Evolutionary conservation across 169 alveolate species (phyloP).

Genomic region (Plasmodium blacklocki): DNA sequence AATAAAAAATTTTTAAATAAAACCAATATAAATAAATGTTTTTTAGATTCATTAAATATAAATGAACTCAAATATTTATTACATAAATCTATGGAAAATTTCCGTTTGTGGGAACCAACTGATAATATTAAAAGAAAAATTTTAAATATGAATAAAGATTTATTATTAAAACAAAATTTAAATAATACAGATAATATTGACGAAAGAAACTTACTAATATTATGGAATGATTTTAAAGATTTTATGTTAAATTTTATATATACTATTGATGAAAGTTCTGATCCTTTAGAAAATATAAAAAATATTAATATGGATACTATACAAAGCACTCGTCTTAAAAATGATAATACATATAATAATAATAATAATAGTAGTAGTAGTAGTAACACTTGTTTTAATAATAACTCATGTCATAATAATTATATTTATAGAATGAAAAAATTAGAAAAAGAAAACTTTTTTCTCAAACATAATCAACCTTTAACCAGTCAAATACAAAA

Average conservation of each 20-base stretch:
- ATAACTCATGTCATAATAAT: background rate
- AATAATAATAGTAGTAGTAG: background rate
- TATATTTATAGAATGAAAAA: slow-evolving; percentile 25
- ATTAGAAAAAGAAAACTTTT: slow-evolving; percentile 53
- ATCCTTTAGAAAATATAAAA: slow-evolving; percentile 16
- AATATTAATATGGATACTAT: background rate
- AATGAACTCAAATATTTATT: slow-evolving; percentile 67
- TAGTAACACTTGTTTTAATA: background rate
- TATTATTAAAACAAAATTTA: slow-evolving; percentile 52
- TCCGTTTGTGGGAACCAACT: slow-evolving; percentile 75
- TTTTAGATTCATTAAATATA: slow-evolving; percentile 34
- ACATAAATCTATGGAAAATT: slow-evolving; percentile 75
- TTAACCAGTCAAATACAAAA: slow-evolving; percentile 5
- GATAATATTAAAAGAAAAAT: slow-evolving; percentile 53
- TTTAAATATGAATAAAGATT: slow-evolving; percentile 59
- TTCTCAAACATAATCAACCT: slow-evolving; percentile 8
- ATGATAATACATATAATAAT: background rate
- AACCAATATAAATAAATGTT: slow-evolving; percentile 32
- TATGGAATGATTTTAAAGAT: slow-evolving; percentile 77
- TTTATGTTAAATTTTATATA: slow-evolving; percentile 62
- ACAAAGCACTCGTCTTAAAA: background rate
- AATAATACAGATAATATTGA: slow-evolving; percentile 24
- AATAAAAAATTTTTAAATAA: slow-evolving; percentile 69
- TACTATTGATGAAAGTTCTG: background rate
- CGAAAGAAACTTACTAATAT: slow-evolving; percentile 36